phyloP scores from a whole-genome alignment of 345 rosid genomes.

The Eucalyptus polybractea region DNA sequence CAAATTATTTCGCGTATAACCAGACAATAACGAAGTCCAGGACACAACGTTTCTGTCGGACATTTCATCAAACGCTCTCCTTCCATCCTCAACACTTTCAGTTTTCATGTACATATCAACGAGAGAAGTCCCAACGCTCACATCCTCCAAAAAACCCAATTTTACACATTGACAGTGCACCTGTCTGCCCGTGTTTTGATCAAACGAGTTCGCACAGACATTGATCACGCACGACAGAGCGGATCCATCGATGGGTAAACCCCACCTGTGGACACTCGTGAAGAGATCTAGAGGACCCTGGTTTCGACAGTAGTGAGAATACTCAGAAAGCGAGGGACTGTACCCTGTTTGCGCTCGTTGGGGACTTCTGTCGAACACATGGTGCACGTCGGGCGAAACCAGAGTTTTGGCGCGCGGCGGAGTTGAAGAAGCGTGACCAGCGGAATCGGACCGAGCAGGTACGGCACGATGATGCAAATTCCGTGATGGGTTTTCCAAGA shows the following conservation, averaged over 20 bases:
- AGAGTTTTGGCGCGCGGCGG: background rate
- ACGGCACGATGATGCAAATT: background rate
- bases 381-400: background rate
- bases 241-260: slow-evolving; percentile 36
- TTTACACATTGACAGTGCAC: slow-evolving; percentile 50
- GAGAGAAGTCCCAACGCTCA: slow-evolving; percentile 73
- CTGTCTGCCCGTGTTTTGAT: slow-evolving; percentile 40
- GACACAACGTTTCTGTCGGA: slow-evolving; percentile 60
- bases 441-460: background rate
- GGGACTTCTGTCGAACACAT: slow-evolving; percentile 30
- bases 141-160: slow-evolving; percentile 42
- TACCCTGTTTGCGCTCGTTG: slow-evolving; percentile 1
- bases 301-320: slow-evolving; percentile 38
- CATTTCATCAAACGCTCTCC: slow-evolving; percentile 52
- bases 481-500: background rate
- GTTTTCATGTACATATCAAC: slow-evolving; percentile 70
- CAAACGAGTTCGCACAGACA: slow-evolving; percentile 42
- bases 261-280: slow-evolving; percentile 29
- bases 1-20: slow-evolving; percentile 39
- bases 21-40: slow-evolving; percentile 78
- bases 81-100: slow-evolving; percentile 37
- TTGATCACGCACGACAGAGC: slow-evolving; percentile 57
- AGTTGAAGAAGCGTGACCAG: background rate
- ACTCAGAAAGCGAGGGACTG: slow-evolving; percentile 34
- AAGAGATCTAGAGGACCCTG: slow-evolving; percentile 42